These are phyloP conservation scores for Vanrija pseudolonga DNA, from an alignment of 1,284 basidiomycete genomes.

Conservation along the genomic window DNA sequence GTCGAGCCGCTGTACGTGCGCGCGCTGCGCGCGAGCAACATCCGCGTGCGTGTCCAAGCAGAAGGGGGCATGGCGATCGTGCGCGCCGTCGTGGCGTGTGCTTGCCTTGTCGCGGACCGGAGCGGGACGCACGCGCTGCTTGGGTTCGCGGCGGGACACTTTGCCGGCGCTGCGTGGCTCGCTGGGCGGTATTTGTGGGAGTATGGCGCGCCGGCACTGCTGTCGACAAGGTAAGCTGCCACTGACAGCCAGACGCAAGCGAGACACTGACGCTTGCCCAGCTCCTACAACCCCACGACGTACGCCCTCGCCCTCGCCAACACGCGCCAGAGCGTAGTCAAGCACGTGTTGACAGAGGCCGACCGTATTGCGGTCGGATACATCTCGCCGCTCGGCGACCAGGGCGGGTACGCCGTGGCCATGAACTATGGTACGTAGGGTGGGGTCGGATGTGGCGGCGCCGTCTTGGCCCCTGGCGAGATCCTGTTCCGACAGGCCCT, in stretches of 20 bases:
- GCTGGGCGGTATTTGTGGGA: slow-evolving; percentile 41
- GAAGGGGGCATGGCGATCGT: slow-evolving; percentile 76
- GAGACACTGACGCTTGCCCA: slow-evolving; percentile 1
- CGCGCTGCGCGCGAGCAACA: slow-evolving; percentile 59
- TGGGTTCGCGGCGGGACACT: slow-evolving; percentile 77
- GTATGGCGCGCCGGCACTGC: slow-evolving; percentile 13
- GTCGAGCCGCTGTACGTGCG: slow-evolving; percentile 80
- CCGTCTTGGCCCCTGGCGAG: too few species aligned
- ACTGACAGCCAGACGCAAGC: background rate
- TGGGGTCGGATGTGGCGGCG: too few species aligned
- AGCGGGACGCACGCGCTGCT: slow-evolving; percentile 58
- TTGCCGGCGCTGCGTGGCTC: slow-evolving; percentile 60
- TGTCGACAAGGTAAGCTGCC: background rate
- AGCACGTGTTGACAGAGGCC: slow-evolving; percentile 92
- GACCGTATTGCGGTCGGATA: slow-evolving; percentile 85
- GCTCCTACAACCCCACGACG: slow-evolving; percentile 19
- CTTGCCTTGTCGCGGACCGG: slow-evolving; percentile 51
- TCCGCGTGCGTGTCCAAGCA: slow-evolving; percentile 67
- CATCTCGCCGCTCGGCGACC: slow-evolving; percentile 75
- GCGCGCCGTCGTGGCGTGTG: slow-evolving; percentile 68
- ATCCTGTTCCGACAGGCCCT: too few species aligned
- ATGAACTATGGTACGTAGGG: slow-evolving; percentile 74
- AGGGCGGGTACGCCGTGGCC: slow-evolving; percentile 90
- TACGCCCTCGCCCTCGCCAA: slow-evolving; percentile 57
- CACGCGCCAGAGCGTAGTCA: slow-evolving; percentile 62